Base-by-base conservation (phyloP, 2,329 filamentous ascomycete species). In the Immersiporthe knoxdaviesiana region DNA sequence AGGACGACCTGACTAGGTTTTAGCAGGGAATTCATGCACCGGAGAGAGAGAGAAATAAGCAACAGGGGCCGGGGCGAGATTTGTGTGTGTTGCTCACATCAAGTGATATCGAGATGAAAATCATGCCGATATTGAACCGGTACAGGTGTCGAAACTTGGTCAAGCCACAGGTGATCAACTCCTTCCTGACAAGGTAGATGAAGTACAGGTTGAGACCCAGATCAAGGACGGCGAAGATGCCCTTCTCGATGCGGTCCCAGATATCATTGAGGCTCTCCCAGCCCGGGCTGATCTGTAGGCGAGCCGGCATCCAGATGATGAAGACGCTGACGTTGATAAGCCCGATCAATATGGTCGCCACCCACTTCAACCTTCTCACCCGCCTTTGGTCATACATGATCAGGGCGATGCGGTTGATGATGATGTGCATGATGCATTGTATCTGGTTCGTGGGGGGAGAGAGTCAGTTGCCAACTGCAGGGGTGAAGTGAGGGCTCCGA, bases 201-300 rank as follows among this genome's bases (percentile, higher is more conserved):
- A 86, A 86, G 72, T 83, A 84, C 63, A 76, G 75, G 71, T 85
- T 86, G 50, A 86, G 77, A 2, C 72, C 70, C 3, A 77, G 77
- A 68, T 86, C 84, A 16, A 85, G 77, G 35, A 82, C 44, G 0
- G 84, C 74, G 67, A 84, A 84, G 10, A 86, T 75, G 21, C 77
- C 77, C 73, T 86, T 86, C 63, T 84, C 83, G 52, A 79, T 75
- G 11, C 84, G 81, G 70, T 86, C 84, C 84, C 84, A 86, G 59
- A 84, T 74, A 0, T 79, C 72, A 73, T 86, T 86, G 74, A 84
- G 74, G 5, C 73, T 63, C 56, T 83, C 77, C 52, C 77, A 84
- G 12, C 68, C 75, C 3, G 77, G 39, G 47, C 74, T 80, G 61
- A 81, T 75, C 65, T 82, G 78, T n/a, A 84, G 77, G 10, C 82